phyloP scores from a whole-genome alignment of 2,329 filamentous ascomycete species.

The Anthostomella pinea region DNA sequence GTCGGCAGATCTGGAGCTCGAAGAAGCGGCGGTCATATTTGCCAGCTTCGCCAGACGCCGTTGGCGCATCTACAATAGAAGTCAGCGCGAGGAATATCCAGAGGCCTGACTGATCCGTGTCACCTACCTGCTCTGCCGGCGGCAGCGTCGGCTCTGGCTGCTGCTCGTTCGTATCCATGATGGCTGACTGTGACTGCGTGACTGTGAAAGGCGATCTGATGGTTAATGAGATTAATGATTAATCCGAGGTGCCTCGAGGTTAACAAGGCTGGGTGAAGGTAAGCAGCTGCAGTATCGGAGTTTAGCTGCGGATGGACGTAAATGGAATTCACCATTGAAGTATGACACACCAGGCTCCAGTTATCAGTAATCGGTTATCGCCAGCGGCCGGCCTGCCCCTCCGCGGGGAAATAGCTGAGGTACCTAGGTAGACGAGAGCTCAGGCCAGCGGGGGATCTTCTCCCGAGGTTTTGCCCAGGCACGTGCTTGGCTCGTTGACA shows the following conservation, averaged over 20 bases:
- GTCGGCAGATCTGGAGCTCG: conserved; percentile 15
- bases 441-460: no score
- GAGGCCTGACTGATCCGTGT: not conserved
- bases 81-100: not conserved
- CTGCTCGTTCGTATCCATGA: conserved; percentile 31
- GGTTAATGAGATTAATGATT: no score
- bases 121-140: conserved; percentile 33
- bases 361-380: no score
- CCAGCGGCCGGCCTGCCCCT: no score
- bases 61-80: conserved; percentile 30
- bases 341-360: not conserved
- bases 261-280: not conserved
- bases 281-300: conserved; percentile 1
- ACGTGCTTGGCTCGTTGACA: no score
- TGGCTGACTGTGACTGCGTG: no score
- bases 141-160: conserved; percentile 30
- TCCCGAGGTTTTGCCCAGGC: no score
- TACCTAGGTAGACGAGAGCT: not conserved
- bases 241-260: no score
- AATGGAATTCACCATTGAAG: conserved; percentile 13
- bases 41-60: conserved; percentile 31
- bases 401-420: not conserved
- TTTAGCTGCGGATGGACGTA: conserved; percentile 16
- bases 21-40: conserved; percentile 16
- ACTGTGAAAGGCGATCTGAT: no score